phyloP scores from a whole-genome alignment of 139 green algal species.

The Chlamydomonas asymmetrica region DNA sequence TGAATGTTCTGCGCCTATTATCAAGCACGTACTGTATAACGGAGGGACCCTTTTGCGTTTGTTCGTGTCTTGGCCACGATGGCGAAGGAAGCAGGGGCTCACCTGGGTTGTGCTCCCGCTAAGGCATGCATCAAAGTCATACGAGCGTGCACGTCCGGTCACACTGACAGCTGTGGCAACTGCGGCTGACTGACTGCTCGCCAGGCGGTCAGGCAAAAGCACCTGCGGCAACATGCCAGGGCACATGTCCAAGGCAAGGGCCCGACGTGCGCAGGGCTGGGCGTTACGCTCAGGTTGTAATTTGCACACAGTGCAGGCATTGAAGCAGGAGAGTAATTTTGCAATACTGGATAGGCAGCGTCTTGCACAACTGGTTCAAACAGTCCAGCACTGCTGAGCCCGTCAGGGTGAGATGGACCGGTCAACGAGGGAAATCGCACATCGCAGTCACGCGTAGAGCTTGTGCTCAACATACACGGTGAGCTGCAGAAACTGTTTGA shows the following conservation, averaged over 20 bases:
- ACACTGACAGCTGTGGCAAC: conserved; percentile 6
- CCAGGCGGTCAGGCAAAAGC: conserved; percentile 27
- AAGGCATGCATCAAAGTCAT: conserved; percentile 65
- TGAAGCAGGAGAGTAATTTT: neutral
- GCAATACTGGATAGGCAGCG: no score
- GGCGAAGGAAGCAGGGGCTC: neutral
- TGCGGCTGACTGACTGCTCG: conserved; percentile 6
- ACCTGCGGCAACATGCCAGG: conserved; percentile 14
- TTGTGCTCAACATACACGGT: neutral
- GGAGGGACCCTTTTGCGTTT: neutral
- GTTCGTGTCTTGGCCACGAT: neutral
- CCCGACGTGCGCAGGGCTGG: neutral
- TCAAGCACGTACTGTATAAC: neutral
- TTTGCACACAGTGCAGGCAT: neutral
- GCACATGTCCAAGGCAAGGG: neutral
- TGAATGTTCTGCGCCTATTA: neutral
- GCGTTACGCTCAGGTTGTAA: neutral
- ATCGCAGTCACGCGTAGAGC: neutral
- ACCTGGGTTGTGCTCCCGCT: conserved; percentile 56
- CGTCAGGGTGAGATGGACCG: neutral
- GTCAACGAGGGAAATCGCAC: neutral
- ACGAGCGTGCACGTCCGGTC: conserved; percentile 37
- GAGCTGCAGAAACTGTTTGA: neutral
- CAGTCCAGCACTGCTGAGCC: no score
- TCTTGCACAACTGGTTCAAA: no score